phyloP scores from a whole-genome alignment of 73 alveolate genomes.

The Symbiodinium pilosum region DNA sequence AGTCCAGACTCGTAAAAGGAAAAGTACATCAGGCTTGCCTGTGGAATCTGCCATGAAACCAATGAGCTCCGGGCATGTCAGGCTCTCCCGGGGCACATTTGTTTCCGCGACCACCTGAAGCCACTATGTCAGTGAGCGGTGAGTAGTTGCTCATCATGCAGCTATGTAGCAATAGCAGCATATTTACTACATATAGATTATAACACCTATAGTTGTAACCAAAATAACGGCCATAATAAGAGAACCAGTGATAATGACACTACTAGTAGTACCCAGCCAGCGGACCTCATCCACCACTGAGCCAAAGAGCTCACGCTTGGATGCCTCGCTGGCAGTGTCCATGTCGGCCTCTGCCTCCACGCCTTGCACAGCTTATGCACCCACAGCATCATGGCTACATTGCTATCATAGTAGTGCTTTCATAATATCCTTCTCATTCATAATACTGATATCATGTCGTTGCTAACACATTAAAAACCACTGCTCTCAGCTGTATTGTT shows the following conservation, averaged over 20 bases:
- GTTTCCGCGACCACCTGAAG: slow-evolving; percentile 59
- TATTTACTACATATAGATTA: not conserved
- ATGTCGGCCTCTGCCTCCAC: too few relatives aligned
- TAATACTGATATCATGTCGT: too few relatives aligned
- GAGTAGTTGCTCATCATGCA: not conserved
- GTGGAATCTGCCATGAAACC: slow-evolving; percentile 62
- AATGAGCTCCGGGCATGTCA: slow-evolving; percentile 31
- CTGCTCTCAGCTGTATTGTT: too few relatives aligned
- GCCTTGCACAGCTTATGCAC: too few relatives aligned
- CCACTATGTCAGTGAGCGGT: not conserved
- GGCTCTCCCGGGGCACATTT: slow-evolving; percentile 34
- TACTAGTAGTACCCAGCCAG: not conserved
- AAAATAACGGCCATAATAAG: not conserved
- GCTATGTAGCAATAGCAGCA: not conserved
- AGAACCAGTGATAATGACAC: not conserved
- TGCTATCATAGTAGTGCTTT: too few relatives aligned
- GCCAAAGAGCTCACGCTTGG: slow-evolving; percentile 26
- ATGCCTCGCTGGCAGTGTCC: not conserved
- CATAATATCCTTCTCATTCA: too few relatives aligned
- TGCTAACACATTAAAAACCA: too few relatives aligned
- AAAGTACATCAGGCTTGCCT: slow-evolving; percentile 51
- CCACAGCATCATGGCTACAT: too few relatives aligned
- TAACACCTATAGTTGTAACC: not conserved
- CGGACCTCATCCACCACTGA: slow-evolving; percentile 70
- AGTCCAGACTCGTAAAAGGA: slow-evolving; percentile 27